Base-by-base conservation (phyloP, 176 grass and related monocot genomes). In the Aegilops tauschii region DNA sequence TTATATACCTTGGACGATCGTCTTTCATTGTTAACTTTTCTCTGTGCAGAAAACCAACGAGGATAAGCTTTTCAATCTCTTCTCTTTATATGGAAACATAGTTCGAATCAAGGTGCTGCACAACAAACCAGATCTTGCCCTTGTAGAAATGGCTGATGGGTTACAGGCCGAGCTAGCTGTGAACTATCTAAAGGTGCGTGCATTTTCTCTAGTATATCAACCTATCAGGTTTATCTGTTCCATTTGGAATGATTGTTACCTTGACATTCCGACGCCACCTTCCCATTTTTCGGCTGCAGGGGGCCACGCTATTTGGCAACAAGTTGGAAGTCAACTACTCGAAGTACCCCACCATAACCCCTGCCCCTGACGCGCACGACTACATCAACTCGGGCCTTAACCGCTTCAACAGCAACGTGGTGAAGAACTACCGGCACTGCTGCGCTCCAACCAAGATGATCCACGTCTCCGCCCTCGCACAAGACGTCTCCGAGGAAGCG, bases 81-180 rank as follows among this genome's bases (percentile, higher is more conserved):
- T 94, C 84, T 99, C 97, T 25, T 87, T 99, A 69, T 99, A 99
- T 90, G 97, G 97, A 76, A 99, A 99, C 87, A 93, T 99, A 76
- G 44, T 94, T 82, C 87, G 94, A 87, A 99, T 99, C 72, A 99
- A 99, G 79, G 72, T 99, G 35, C 81, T 99, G 27, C 90, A 69
- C 34, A 99, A 99, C 77, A 96, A 99, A 88, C 94, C 92, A 35
- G 97, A 99, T 88, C 97, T 96, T 82, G 97, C 94, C 18, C 92
- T 99, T 72, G 82, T 99, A 79, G 94, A 99, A 86, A 96, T 99
- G 94, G 91, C 90, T 58, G 97, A 99, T 86, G 94, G 92, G n/a
- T 94, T 94, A 76, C 97, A 99, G 89, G 83, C 97, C 65, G 97
- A 99, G 87, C 91, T 96, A 76, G 97, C 90, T 77, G 93, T 99